These are phyloP conservation scores for Berkeleyomyces rouxiae DNA, from an alignment of 2,329 filamentous ascomycete species.

Conservation along the genomic window DNA sequence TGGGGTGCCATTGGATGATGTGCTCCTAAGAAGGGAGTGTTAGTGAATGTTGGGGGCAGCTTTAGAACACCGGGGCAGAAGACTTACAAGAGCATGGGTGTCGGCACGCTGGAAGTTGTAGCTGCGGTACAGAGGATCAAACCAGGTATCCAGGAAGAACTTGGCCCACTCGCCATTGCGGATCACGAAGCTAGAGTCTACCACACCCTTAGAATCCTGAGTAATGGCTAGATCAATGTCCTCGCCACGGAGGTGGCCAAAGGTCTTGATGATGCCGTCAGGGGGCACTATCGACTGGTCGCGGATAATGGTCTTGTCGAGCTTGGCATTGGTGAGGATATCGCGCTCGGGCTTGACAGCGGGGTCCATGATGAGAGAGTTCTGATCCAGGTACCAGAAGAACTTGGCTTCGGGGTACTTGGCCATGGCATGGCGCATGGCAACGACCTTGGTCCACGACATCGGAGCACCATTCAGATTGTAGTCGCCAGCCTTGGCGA, in stretches of 20 bases:
- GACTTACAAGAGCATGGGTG: constrained; percentile 65
- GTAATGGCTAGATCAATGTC: constrained; percentile 69
- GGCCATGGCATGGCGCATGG: constrained; percentile 76
- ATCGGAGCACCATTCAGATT: constrained; percentile 41
- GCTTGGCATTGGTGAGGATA: constrained; percentile 46
- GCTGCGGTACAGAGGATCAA: constrained; percentile 77
- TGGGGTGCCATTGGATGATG: constrained; percentile 91
- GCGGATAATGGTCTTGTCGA: constrained; percentile 69
- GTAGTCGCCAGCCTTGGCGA: constrained; percentile 63
- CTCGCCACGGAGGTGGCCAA: constrained; percentile 58
- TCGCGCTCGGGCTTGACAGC: constrained; percentile 50
- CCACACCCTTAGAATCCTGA: constrained; percentile 69
- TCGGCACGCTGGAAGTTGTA: constrained; percentile 98
- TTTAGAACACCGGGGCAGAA: background rate
- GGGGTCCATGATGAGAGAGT: constrained; percentile 80
- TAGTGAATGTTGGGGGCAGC: background rate
- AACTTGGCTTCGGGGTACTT: constrained; percentile 60
- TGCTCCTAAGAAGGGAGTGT: constrained; percentile 44
- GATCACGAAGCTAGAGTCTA: constrained; percentile 61
- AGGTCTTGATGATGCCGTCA: constrained; percentile 93
- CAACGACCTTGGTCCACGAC: constrained; percentile 66
- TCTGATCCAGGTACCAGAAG: constrained; percentile 75
- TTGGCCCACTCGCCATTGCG: constrained; percentile 77
- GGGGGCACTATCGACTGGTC: constrained; percentile 81
- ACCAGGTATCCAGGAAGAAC: constrained; percentile 91